Evolutionary conservation across 169 alveolate genomes (phyloP), one percentile per base, ranked within the genome.

Genomic region (Plasmodium reichenowi): DNA sequence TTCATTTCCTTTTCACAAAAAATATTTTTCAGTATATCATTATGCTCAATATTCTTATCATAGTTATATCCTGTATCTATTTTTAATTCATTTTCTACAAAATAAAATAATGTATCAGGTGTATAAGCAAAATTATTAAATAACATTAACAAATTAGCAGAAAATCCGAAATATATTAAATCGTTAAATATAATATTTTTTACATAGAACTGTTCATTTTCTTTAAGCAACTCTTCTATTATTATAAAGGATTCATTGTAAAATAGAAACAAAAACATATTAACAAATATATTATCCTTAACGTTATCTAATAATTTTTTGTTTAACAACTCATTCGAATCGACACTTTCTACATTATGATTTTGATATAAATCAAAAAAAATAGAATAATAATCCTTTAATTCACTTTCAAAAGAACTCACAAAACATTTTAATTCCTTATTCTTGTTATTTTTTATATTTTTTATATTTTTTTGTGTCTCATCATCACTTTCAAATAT

Each of bases 181-280:
- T 86, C 92, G 50, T 86, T 72, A 54, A 64, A 86, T 71, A 86
- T 72, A 17, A 72, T 60, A 72, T 73, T 58, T 54, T 60, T 86
- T 38, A 86, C 88, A 71, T 22, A 86, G 32, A 86, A 29, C 10
- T 26, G 60, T 7, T 62, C 56, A 71, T 59, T 32, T 15, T 86
- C 71, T 13, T 71, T 86, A 10, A 12, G 22, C 47, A 71, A 24
- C 8, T 62, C 88, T 48, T 83, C 91, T 22, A 83, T 24, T 83
- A 83, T 83, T 68, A 59, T 52, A 38, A 68, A 68, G 47, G 91
- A 71, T 24, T 86, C 92, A 56, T 72, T 72, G 52, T 60, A 86
- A 72, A 71, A 86, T 86, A 86, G 48, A 64, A 54, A 52, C 22
- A 86, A 52, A 74, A 86, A 86, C 54, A 86, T 71, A 72, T 22